Base-by-base conservation (phyloP, 2,329 filamentous ascomycete genomes). In the Fusarium acutatum region DNA sequence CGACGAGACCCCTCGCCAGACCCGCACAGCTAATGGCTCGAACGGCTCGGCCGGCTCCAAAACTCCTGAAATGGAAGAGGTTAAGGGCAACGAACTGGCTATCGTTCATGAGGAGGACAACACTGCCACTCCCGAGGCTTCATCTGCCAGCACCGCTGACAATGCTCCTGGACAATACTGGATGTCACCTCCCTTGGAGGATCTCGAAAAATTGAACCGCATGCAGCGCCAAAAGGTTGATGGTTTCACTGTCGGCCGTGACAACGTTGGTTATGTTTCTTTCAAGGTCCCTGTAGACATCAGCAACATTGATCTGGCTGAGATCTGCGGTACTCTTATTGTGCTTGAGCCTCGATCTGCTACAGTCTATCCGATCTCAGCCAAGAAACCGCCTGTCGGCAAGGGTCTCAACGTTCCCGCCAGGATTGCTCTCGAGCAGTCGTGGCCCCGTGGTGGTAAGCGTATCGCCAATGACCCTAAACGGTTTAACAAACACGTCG, bases 351-450 rank as follows among this genome's bases (percentile, higher is more conserved):
- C 92, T 56, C 93, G 96, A 40, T 92, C 92, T 14, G 94, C 94
- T 30, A 97, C 96, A 1, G 96, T 98, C 13, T 99, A 99, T 79
- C 92, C 90, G 9, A 88, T 92, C 49, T 86, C 91, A 44, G 87
- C 88, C 10, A 91, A 91, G 79, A 99, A 98, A 83, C 95, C 96
- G 22, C 88, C 92, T 1, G 88, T 92, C 65, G 96, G 97, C 65
- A 94, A 95, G 79, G 96, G 94, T 11, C 87, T 99, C 72, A 99
- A 99, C 78, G 94, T 98, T 13, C 95, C 95, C 7, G 94, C 96
- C 0, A 91, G 89, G 41, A 95, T 99, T 72, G 90, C 89, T n/a
- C 88, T 99, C 17, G 92, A 96, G 80, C 96, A 98, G 80, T 97
- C 95, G 1, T 98, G 94, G 92, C 96, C 96, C 35, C 93, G 96